Base-by-base conservation (phyloP, 768 basidiomycete species). In the Trametes coccinea region DNA sequence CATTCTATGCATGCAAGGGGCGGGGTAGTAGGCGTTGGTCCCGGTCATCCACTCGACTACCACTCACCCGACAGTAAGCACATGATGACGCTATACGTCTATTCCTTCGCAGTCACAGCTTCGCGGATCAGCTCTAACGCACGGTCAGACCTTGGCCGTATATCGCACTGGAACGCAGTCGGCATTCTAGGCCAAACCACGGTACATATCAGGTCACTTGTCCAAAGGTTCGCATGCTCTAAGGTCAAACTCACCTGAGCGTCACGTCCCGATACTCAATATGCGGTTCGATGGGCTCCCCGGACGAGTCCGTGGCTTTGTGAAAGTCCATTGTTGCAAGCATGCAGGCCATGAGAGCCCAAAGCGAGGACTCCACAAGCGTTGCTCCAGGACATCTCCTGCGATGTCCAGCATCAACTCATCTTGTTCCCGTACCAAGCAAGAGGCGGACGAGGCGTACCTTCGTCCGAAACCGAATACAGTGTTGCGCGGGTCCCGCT, bases 111-210 rank as follows among this genome's bases (percentile, higher is more conserved):
- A 30, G 44, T 31, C 1, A 22, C 9, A 27, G 58, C 59, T 34
- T 63, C 58, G 6, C 51, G 54, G 29, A 63, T 33, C 1, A 63
- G 37, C 59, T 48, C 7, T 2, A 54, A 30, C 1, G 59, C 50
- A 50, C 52, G 58, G 40, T 81, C 80, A 2, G 81, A 82, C 53
- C 83, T 73, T 4, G 81, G 82, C 34, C 78, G 74, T 37, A 84
- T 80, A 51, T 79, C 77, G 67, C 79, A 82, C 50, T 75, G 66
- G 72, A 84, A 84, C 9, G n/a, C 46, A 17, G 46, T 39, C 39
- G 39, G 45, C 45, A 47, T 22, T 11, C 45, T 47, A 22, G 8
- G 13, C 7, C 39, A 13, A 13, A 39, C 8, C 39, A 22, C 22
- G 22, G 22, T 22, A 22, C 22, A 22, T 22, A 22, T 22, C 22